A percentile compares a stretch with the other conserved stretches of the same genome.
phyloP scores from a whole-genome alignment of 306 rosid genomes.

The Cicer arietinum region DNA sequence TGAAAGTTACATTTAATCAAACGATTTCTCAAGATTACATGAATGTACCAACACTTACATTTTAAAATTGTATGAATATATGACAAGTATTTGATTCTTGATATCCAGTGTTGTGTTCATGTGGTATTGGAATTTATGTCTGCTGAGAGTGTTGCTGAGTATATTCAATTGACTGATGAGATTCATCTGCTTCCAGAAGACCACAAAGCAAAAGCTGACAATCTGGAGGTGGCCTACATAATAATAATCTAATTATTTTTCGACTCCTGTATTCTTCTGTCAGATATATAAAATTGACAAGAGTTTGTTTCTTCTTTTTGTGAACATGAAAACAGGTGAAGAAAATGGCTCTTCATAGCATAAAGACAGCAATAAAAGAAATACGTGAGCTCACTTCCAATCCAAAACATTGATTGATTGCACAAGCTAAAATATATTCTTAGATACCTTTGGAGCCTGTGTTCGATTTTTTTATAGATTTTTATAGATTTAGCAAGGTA shows the following conservation, averaged over 20 bases:
- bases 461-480: constrained; percentile 42
- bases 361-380: constrained; percentile 79
- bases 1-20: constrained; percentile 16
- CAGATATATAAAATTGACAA: constrained; percentile 32
- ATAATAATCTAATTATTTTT: not conserved
- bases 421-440: constrained; percentile 11
- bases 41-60: not conserved
- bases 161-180: constrained; percentile 77
- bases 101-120: constrained; percentile 81
- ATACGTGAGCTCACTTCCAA: constrained; percentile 80
- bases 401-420: constrained; percentile 58
- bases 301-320: constrained; percentile 8
- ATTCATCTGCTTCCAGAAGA: constrained; percentile 73
- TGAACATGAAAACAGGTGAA: constrained; percentile 68
- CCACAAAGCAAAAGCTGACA: constrained; percentile 77
- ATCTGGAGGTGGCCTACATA: constrained; percentile 67
- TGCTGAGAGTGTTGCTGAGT: constrained; percentile 79
- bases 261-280: constrained; percentile 8
- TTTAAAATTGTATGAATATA: constrained; percentile 3
- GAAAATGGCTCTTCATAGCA: constrained; percentile 77
- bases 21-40: constrained; percentile 1
- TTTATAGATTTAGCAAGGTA: constrained; percentile 39
- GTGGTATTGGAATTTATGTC: constrained; percentile 90
- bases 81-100: constrained; percentile 43
- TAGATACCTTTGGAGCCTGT: constrained; percentile 10